Evolutionary conservation across 2,329 filamentous ascomycete species (phyloP).

Genomic region (Daldinia eschscholtzii): DNA sequence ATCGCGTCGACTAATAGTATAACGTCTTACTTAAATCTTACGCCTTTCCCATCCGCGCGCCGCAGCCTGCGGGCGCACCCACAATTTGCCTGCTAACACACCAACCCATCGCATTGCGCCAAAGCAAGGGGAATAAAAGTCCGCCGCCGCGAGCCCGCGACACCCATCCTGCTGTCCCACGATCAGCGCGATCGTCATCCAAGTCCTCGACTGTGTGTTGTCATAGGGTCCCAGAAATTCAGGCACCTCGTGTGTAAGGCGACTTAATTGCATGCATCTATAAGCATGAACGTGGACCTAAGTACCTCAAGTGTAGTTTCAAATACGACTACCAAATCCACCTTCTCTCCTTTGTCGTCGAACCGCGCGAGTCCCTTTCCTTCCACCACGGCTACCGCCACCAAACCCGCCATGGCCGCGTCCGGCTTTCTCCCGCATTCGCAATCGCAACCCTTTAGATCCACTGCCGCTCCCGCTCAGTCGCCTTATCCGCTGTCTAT

Average conservation of each 20-base stretch:
- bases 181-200: conserved; percentile 52
- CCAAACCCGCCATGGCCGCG: conserved; percentile 59
- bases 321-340: conserved; percentile 43
- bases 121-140: conserved; percentile 27
- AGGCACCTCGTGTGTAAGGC: conserved; percentile 41
- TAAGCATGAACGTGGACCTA: conserved; percentile 49
- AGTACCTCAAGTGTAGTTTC: conserved; percentile 43
- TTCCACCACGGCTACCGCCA: conserved; percentile 33
- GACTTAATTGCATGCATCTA: conserved; percentile 46
- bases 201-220: conserved; percentile 29
- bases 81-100: conserved; percentile 26
- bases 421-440: conserved; percentile 58
- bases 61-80: conserved; percentile 39
- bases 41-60: conserved; percentile 29
- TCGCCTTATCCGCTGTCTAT: conserved; percentile 54
- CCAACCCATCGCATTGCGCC: conserved; percentile 38
- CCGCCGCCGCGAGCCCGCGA: conserved; percentile 40
- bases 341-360: conserved; percentile 47
- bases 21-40: conserved; percentile 27
- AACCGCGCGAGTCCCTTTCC: conserved; percentile 46
- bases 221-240: conserved; percentile 38
- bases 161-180: conserved; percentile 37
- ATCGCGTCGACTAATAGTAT: conserved; percentile 38
- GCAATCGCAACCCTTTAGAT: conserved; percentile 57
- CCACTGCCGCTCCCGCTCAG: conserved; percentile 51